Evolutionary conservation across 2,329 filamentous ascomycete species (phyloP).

Genomic region (Phyllosticta ampelicida): DNA sequence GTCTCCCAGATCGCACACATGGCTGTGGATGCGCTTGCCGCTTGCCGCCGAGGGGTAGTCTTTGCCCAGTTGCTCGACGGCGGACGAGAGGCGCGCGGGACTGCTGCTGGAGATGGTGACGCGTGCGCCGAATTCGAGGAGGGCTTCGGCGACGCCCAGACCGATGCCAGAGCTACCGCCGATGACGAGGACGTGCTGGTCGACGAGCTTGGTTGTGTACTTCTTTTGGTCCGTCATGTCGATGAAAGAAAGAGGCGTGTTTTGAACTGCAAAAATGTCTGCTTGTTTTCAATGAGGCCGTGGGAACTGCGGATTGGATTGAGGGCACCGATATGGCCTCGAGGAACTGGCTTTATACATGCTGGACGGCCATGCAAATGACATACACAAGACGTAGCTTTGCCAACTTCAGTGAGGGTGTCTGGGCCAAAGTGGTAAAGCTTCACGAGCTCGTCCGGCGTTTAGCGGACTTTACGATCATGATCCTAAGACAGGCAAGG

Average conservation of each 20-base stretch:
- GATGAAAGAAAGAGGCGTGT: not conserved
- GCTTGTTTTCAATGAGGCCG: not conserved
- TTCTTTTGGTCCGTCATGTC: constrained; percentile 33
- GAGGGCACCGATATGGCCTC: not conserved
- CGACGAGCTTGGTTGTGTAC: constrained; percentile 39
- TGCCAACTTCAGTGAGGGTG: not conserved
- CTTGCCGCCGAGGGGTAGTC: constrained; percentile 33
- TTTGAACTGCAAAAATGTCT: not conserved
- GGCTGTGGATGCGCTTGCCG: constrained; percentile 27
- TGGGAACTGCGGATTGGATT: not conserved
- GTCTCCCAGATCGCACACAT: constrained; percentile 39
- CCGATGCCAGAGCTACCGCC: constrained; percentile 56
- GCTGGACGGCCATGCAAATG: not conserved
- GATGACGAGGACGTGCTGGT: constrained; percentile 45
- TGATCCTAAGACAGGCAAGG: not conserved
- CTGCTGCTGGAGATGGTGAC: constrained; percentile 53
- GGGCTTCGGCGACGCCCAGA: constrained; percentile 48
- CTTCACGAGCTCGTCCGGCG: not conserved
- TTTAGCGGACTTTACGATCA: not conserved
- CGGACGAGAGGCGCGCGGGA: constrained; percentile 35
- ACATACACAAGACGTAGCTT: not conserved
- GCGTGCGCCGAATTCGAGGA: constrained; percentile 43
- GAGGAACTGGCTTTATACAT: not conserved
- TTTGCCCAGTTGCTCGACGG: constrained; percentile 35
- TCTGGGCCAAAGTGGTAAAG: not conserved